Evolutionary conservation across 352 stramenopile species (phyloP).

Genomic region (Plasmopara viticola): DNA sequence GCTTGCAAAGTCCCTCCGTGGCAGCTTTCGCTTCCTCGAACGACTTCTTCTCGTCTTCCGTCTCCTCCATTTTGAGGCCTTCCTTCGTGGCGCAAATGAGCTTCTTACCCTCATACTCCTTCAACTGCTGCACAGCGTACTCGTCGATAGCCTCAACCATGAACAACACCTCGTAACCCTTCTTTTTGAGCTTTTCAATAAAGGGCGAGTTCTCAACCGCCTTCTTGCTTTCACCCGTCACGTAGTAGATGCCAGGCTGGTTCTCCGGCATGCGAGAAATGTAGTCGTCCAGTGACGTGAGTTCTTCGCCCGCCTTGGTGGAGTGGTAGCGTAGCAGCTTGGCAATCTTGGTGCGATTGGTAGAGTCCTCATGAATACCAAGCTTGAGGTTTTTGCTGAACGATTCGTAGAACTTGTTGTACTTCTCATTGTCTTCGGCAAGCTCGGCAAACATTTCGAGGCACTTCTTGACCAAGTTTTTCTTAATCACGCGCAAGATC

Average conservation of each 20-base stretch:
- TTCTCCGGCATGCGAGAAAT: conserved; percentile 94
- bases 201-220: conserved; percentile 99
- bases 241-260: conserved; percentile 99
- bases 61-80: conserved; percentile 94
- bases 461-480: conserved; percentile 99
- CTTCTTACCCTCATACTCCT: conserved; percentile 99
- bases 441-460: conserved; percentile 99
- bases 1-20: conserved; percentile 96
- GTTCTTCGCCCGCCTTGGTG: conserved; percentile 96
- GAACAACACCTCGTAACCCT: conserved; percentile 99
- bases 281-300: conserved; percentile 98
- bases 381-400: conserved; percentile 99
- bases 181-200: conserved; percentile 99
- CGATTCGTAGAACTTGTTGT: conserved; percentile 99
- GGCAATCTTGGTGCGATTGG: conserved; percentile 98
- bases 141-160: conserved; percentile 99
- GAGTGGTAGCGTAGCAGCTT: conserved; percentile 99
- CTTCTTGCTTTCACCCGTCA: conserved; percentile 98
- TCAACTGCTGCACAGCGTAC: conserved; percentile 99
- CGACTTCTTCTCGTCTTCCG: conserved; percentile 97
- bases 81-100: conserved; percentile 98
- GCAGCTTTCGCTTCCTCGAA: conserved; percentile 99
- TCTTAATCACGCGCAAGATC: conserved; percentile 99
- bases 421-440: conserved; percentile 96
- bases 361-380: conserved; percentile 98